phyloP scores from a whole-genome alignment of 148 eudicot genomes.

The Nyssa sinensis region DNA sequence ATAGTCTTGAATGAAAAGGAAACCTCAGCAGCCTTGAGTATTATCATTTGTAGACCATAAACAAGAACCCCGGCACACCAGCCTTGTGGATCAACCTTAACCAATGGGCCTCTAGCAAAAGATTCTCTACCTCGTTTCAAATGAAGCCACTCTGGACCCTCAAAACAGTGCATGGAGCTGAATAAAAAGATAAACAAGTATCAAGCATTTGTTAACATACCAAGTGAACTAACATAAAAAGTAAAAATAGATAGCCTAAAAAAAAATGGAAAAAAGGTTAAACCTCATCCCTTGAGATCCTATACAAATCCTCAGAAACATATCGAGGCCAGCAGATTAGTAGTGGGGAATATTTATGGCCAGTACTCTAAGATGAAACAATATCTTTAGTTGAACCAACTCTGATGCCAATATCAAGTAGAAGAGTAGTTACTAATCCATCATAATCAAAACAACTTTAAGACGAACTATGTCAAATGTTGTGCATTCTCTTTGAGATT shows the following conservation, averaged over 20 bases:
- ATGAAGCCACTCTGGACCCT: conserved; percentile 95
- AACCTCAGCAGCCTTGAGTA: conserved; percentile 96
- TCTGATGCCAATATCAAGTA: neutral
- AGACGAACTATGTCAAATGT: neutral
- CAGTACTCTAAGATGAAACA: neutral
- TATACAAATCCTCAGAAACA: neutral
- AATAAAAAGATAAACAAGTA: conserved; percentile 18
- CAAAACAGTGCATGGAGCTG: conserved; percentile 98
- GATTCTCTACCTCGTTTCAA: conserved; percentile 87
- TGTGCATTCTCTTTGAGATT: neutral
- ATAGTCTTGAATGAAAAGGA: conserved; percentile 31
- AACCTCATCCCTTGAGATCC: neutral
- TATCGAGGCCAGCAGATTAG: neutral
- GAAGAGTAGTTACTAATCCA: too few species aligned
- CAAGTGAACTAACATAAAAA: neutral
- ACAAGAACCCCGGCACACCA: conserved; percentile 91
- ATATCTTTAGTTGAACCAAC: neutral
- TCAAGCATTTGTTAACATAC: conserved; percentile 17
- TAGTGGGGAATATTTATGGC: neutral
- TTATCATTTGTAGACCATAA: conserved; percentile 88
- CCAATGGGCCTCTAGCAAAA: conserved; percentile 86
- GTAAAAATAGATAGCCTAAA: too few species aligned
- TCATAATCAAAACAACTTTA: neutral
- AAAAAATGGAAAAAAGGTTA: neutral
- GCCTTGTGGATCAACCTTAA: conserved; percentile 94